Conservation (phyloP, 345 rosid genomes). For the Psidium guajava region DNA sequence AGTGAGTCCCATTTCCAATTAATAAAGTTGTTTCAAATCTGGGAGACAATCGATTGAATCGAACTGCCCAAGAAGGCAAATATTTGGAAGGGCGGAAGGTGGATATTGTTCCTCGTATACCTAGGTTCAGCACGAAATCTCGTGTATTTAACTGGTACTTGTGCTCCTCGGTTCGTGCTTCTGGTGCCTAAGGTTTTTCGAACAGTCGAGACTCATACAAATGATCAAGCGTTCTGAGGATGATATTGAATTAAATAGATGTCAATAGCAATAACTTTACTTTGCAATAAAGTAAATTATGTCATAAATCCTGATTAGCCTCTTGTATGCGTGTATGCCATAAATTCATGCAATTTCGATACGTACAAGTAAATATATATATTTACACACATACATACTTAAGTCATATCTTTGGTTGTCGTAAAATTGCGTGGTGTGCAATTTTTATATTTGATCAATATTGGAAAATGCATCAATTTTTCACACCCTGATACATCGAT, state of each 20-base stretch:
- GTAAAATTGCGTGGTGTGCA: too few relatives aligned
- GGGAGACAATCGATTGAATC: not conserved
- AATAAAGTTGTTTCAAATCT: not conserved
- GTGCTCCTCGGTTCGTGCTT: too few relatives aligned
- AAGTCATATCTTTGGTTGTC: too few relatives aligned
- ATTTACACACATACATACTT: accelerated
- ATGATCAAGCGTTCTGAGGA: not conserved
- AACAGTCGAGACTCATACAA: too few relatives aligned
- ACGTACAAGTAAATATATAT: not conserved
- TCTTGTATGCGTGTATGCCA: not conserved
- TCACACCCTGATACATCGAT: too few relatives aligned
- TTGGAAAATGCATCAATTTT: too few relatives aligned
- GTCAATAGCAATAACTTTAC: not conserved
- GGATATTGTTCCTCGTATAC: not conserved
- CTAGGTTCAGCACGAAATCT: not conserved
- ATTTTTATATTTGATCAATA: too few relatives aligned
- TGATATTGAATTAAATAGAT: not conserved
- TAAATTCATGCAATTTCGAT: not conserved
- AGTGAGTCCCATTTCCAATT: not conserved
- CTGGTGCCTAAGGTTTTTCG: too few relatives aligned
- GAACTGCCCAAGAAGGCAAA: not conserved
- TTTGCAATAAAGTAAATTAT: not conserved
- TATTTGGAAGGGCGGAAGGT: not conserved
- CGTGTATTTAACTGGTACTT: too few relatives aligned
- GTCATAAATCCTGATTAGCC: too few relatives aligned